Base-by-base conservation (phyloP, 2,329 filamentous ascomycete genomes). In the Triangularia verruculosa region DNA sequence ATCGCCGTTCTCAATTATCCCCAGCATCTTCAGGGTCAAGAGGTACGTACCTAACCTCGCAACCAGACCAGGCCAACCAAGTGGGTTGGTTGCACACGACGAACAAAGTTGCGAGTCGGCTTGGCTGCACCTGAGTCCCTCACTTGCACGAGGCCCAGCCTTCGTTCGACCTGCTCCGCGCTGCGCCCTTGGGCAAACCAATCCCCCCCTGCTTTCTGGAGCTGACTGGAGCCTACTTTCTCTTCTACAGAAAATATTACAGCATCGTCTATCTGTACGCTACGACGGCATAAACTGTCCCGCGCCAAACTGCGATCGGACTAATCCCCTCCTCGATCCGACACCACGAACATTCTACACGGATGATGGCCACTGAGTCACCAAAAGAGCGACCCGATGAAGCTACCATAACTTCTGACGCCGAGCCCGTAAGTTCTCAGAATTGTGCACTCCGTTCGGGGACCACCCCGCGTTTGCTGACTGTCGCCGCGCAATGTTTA, bases 361-460 rank as follows among this genome's bases (percentile, higher is more conserved):
- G 83, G 83, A 87, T 84, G 83, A 87, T 87, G 84, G 84, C 84
- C 82, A 83, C 83, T 81, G 84, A 85, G 82, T 80, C 81, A 79
- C 79, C 80, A 74, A 77, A 79, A 75, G 77, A 81, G 73, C 81
- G 77, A 77, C 77, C 79, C 76, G 80, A 80, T 76, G 81, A 83
- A 82, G 81, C 80, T 78, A 78, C 80, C 78, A 75, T 78, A 74
- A 77, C 78, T 72, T 75, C 78, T 72, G 77, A 79, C 70, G 71
- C 77, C 69, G 76, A 78, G 74, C 77, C 76, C 71, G 82, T 83
- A 70, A 78, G 79, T 77, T 17, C 39, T n/a, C 39, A 13, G n/a
- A 39, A 53, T 62, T 32, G 64, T 55, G 47, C 32, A 52, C 56
- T 52, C 27, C 28, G 25, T 25, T 27, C 47, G 59, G n/a, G 56